Base-by-base conservation (phyloP, 768 basidiomycete species). In the Mycena maculata region DNA sequence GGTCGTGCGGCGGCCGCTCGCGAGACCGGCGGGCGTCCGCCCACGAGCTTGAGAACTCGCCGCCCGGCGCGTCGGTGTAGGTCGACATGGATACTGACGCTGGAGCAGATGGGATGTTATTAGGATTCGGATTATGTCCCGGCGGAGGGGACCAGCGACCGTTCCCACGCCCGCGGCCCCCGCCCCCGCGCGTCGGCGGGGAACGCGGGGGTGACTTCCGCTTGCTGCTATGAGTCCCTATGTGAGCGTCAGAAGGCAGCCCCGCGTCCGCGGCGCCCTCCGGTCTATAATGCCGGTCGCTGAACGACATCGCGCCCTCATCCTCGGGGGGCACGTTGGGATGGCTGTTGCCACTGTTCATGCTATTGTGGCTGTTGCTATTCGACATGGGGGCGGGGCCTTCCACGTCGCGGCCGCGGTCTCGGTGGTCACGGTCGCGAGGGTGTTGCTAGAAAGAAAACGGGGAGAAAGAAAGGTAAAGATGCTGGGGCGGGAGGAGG, bases 211-310 rank as follows among this genome's bases (percentile, higher is more conserved):
- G 58, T 5, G 65, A 23, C 23, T 47, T 22, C 9, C 22, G 58
- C 44, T 28, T 30, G 23, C 23, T 23, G 25, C 58, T 66, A 57
- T 49, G 57, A 30, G 57, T n/a, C n/a, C n/a, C n/a, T n/a, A n/a
- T 28, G 42, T 55, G 38, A 66, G 36, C 31, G 47, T 60, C 59
- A 66, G 44, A 39, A 53, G 50, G 42, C 25, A 36, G 22, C 20
- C 49, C 53, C 56, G 47, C 22, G 57, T 66, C 56, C 5, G 39
- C 27, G 11, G 50, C 50, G 41, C 41, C 50, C 25, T 48, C 58
- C 25, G 67, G 67, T 38, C 68, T 44, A 47, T 69, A 69, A 39
- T 69, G 68, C n/a, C 68, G 68, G 47, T 69, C 68, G 25, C 57
- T 52, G 45, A 56, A 65, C 9, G 68, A 69, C 63, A 69, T 25